A percentile compares a stretch with the other conserved stretches of the same genome.
Conservation (phyloP, 371 early-diverging fungal species). For the Homolaphlyctis polyrhiza region DNA sequence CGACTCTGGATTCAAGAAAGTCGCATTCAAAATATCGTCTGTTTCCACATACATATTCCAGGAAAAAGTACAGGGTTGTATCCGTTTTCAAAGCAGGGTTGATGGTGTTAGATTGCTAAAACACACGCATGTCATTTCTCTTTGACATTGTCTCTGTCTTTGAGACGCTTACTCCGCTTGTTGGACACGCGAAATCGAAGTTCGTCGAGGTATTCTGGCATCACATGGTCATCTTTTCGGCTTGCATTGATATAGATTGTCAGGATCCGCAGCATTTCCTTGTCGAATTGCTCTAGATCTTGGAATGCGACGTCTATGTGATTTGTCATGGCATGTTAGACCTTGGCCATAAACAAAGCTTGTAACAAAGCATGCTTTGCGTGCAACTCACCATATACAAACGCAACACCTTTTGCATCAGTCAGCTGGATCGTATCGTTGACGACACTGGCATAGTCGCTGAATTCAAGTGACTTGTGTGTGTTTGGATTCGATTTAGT, state of each 20-base stretch:
- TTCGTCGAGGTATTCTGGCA: conserved; percentile 30
- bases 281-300: conserved; percentile 40
- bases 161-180: neutral
- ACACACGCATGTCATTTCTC: too few species aligned
- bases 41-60: neutral
- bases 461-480: too few species aligned
- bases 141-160: too few species aligned
- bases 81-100: neutral
- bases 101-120: neutral
- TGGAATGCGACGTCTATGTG: conserved; percentile 32
- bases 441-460: conserved; percentile 15
- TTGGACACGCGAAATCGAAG: conserved; percentile 16
- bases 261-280: conserved; percentile 32
- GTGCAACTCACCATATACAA: conserved; percentile 42
- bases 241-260: conserved; percentile 41
- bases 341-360: too few species aligned
- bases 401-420: conserved; percentile 29
- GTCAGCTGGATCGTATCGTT: conserved; percentile 21
- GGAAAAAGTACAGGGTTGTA: neutral
- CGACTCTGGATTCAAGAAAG: conserved; percentile 34
- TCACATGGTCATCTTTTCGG: conserved; percentile 13
- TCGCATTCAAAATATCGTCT: conserved; percentile 7
- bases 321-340: too few species aligned
- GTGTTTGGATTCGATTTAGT: too few species aligned
- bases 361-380: too few species aligned